Evolutionary conservation across 352 stramenopile species (phyloP), one percentile per base, ranked within the genome.

Genomic region (Hyaloperonospora arabidopsidis): DNA sequence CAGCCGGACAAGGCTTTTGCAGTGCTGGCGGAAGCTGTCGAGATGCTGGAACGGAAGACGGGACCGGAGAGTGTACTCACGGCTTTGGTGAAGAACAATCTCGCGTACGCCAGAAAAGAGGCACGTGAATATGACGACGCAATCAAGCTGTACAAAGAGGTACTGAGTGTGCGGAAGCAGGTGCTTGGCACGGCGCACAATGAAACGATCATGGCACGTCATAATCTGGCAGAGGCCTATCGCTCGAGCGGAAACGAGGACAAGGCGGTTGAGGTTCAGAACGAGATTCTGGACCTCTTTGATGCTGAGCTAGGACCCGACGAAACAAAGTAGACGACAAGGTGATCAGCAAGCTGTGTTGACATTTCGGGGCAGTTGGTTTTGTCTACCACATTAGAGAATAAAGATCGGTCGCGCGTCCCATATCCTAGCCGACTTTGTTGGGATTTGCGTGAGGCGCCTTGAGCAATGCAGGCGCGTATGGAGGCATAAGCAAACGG

Each of bases 391-490:
- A 10, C 25, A 8, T 32, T 8, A 4, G 25, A 32, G 8, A 32
- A 32, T 32, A 32, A 8, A 32, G 25, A 32, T 32, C 25, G 8
- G 4, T 32, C 8, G 25, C 25, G 25, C 25, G 8, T 32, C 25
- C 25, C 4, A 32, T 8, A 13, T 18, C 32, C 58, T 70, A 89
- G 5, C 81, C 84, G 32, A 94, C 86, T 61, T 88, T 87, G 43
- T 94, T 84, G n/a, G 81, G 79, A 53, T 94, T 94, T 5, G 81
- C 78, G 25, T 91, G 80, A 28, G 87, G 74, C 1, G 76, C 70
- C 45, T 90, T 91, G 15, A 94, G 66, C 64, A 94, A 57, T 44
- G 77, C 73, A 10, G 84, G 84, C 0, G 84, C 81, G 28, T 89
- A 71, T 0, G 84, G 84, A 7, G 77, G 69, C 15, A 89, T 67